Base-by-base conservation (phyloP, 129 eudicot genomes). In the Arctium minus region DNA sequence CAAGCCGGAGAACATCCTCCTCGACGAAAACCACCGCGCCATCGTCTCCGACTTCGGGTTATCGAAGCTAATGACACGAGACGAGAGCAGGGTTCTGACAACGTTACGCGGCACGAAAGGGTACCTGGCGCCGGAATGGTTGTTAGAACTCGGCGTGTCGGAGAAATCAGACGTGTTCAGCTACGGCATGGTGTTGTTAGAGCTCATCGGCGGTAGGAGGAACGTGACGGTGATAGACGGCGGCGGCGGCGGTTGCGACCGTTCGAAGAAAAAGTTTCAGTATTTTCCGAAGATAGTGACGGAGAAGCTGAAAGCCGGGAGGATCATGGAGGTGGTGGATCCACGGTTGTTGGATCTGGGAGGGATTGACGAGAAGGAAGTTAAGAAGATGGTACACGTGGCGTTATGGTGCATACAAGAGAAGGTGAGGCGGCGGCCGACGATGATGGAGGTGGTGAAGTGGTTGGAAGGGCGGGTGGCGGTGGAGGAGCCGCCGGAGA, bases 401-500 rank as follows among this genome's bases (percentile, higher is more conserved):
- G 97, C 93, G 12, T 48, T 95, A 48, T 92, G 97, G 97, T 95
- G 98, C 64, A 91, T 95, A 80, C 98, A 95, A 42, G 98, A 95
- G 84, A 87, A 88, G 83, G 85, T 94, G 39, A 85, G 92, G 81
- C 80, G 89, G 27, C 78, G 98, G 86, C 98, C 98, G 10, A 92
- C 80, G 15, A 95, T 95, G 98, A 75, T 85, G 37, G 84, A 75
- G 69, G 97, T 95, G 75, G 91, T 95, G 37, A 93, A 95, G 72
- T 90, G 94, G 93, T 84, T 95, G 50, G 97, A 95, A 79, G 93
- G 93, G 76, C 92, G 92, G 33, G 84, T 72, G 74, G 82, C 50
- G 42, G 89, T 91, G 65, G 94, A 89, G 8, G 96, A 91, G 80
- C 97, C 98, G 17, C 98, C 98, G 2, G 91, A 88, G 72, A 90